Base-by-base conservation (phyloP, 1,139 yeast species). In the Candida sanyaensis region DNA sequence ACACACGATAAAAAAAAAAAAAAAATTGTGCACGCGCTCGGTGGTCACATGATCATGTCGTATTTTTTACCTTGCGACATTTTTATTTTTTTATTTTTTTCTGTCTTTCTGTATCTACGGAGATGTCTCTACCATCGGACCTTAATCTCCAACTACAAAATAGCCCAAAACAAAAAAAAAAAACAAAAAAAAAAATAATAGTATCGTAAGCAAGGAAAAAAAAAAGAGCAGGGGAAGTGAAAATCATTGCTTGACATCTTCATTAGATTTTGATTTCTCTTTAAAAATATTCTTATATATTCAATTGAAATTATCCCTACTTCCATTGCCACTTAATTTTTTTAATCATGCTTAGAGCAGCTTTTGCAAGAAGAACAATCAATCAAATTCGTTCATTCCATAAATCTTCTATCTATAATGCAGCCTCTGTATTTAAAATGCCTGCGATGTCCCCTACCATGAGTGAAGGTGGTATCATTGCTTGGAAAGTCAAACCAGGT, bases 401-500 rank as follows among this genome's bases (percentile, higher is more conserved):
- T 49, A 46, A 44, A 29, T 50, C 66, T 6, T 47, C 55, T 28
- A 45, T 54, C 47, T 42, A 57, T 53, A 43, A 65, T 55, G 78
- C 71, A 24, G 92, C 89, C 2, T 67, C 81, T 33, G 73, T 84
- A 48, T 89, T 88, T 68, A 83, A 76, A 48, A 93, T 93, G 98
- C 99, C 99, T 4, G 97, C 99, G 27, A 89, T 93, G 97, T 91
- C 97, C 6, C 99, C 99, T 37, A 93, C 99, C 21, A 93, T 93
- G 99, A 90, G 93, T 28, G 91, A 86, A 63, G 99, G 99, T 41
- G 97, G 97, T n/a, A 81, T 93, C 57, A 90, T 90, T n/a, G 77
- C 83, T 48, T 93, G 99, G 99, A 89, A 90, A 65, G 78, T 84
- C 61, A 84, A 90, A 63, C 84, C 85, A 43, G 97, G 97, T 42